These are phyloP conservation scores for Hamiltosporidium tvaerminnensis DNA, from an alignment of 371 early-diverging fungal species.

Conservation along the genomic window DNA sequence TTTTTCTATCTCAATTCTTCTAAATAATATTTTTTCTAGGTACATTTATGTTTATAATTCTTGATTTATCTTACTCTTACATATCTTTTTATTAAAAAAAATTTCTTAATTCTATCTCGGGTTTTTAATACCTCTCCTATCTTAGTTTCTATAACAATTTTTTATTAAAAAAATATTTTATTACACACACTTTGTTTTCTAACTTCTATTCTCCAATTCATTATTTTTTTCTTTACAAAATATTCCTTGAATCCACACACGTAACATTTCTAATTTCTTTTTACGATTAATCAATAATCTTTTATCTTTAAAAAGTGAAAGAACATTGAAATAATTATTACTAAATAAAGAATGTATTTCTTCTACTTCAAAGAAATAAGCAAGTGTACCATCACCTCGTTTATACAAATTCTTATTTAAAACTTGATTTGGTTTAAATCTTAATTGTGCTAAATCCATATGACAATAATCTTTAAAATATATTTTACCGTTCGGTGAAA, in stretches of 20 bases:
- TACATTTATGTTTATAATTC: no score
- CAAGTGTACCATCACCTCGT: slow-evolving; percentile 35
- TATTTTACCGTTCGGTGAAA: slow-evolving; percentile 22
- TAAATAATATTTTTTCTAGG: no score
- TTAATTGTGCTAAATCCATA: slow-evolving; percentile 32
- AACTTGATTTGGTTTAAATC: slow-evolving; percentile 33
- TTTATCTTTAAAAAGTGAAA: slow-evolving; percentile 14
- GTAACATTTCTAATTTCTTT: slow-evolving; percentile 37
- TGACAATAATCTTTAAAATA: slow-evolving; percentile 35
- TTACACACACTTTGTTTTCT: neutral
- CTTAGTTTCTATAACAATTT: no score
- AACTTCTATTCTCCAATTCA: neutral
- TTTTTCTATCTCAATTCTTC: no score
- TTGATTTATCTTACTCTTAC: no score
- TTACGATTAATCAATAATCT: slow-evolving; percentile 35
- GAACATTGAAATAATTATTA: slow-evolving; percentile 5
- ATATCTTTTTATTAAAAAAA: no score
- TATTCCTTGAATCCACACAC: slow-evolving; percentile 19
- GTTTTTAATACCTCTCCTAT: no score
- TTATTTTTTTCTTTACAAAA: slow-evolving; percentile 12
- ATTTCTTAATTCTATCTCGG: no score
- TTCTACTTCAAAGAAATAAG: slow-evolving; percentile 36
- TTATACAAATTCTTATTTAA: slow-evolving; percentile 32
- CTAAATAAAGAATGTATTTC: slow-evolving; percentile 3
- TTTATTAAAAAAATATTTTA: no score